Evolutionary conservation across 192 early-diverging fungal species (phyloP), one percentile per base, ranked within the genome.

Genomic region (Neocallimastix lanati): DNA sequence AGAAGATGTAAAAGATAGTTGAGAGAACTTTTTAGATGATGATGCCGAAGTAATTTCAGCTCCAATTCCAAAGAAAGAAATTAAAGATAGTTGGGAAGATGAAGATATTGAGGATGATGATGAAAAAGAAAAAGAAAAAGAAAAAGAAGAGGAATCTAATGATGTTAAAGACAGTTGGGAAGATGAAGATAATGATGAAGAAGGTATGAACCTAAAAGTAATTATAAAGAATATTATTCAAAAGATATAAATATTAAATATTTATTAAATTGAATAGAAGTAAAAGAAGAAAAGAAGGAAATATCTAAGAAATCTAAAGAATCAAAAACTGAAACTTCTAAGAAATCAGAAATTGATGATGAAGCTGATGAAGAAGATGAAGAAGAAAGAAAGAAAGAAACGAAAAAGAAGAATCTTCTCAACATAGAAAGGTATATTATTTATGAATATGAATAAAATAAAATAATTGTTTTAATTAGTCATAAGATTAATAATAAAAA

Each of bases 401-500:
- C 77, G 87, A 90, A 78, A 94, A 95, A 83, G 88, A 93, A 83
- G 93, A 94, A 40, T 94, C 95, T 28, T 88, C 91, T 14, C 90
- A 87, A 15, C 92, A 94, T 29, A 89, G 93, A 79, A 83, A 88
- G 81, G 84, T 84, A 58, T 29, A 81, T 76, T 33, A 33, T 33
- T 33, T 33, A 33, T 33, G 11, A 33, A 6, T 33, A 33, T 33
- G 11, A 33, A 33, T 33, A 33, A 33, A 11, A 33, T 33, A 33
- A 33, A n/a, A n/a, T n/a, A n/a, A n/a, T n/a, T n/a, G n/a, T n/a
- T n/a, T n/a, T n/a, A n/a, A n/a, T n/a, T n/a, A n/a, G n/a, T n/a
- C n/a, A n/a, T n/a, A n/a, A n/a, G n/a, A n/a, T n/a, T n/a, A n/a
- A n/a, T n/a, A n/a, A n/a, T n/a, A n/a, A n/a, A n/a, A n/a, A n/a